Base-by-base conservation (phyloP, 2,329 filamentous ascomycete species). In the Fusarium poae region DNA sequence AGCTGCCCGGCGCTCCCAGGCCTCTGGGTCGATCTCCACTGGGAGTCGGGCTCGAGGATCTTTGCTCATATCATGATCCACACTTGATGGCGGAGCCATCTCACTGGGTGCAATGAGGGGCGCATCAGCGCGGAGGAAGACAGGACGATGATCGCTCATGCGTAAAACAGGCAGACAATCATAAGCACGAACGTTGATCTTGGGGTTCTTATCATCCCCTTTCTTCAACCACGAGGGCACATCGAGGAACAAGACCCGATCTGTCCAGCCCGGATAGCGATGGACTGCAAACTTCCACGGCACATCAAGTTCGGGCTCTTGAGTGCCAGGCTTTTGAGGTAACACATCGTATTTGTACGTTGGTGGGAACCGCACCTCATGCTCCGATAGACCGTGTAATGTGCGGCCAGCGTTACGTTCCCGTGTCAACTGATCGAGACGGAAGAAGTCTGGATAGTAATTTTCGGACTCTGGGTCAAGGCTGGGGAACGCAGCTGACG, bases 231-330 rank as follows among this genome's bases (percentile, higher is more conserved):
- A 89, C 23, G 78, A 78, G 21, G 86, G 88, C 23, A 85, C 80
- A 52, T 91, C 87, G 5, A 95, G 83, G 78, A 89, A 98, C 21
- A 98, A 82, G 21, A 98, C 90, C 5, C 96, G 89, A 79, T 98
- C 96, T 74, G 94, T 97, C 96, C 95, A 98, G 74, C 91, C 90
- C 2, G 96, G 94, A 85, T 92, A 97, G 45, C 96, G 89, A 77
- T 97, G 92, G 59, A 84, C 83, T 10, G 94, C 92, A 87, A 94
- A 75, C 32, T 57, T 58, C 70, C 71, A 74, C n/a, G 72, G 72
- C 29, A 75, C 72, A 30, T 75, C 72, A 37, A 70, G 62, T 53
- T 75, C 72, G 7, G 65, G 68, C 23, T 65, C 71, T 42, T 80
- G 76, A 29, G 77, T 74, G 53, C 74, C 73, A n/a, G 72, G 74